phyloP scores from a whole-genome alignment of 805 yeast species.

The Starmera quercuum region DNA sequence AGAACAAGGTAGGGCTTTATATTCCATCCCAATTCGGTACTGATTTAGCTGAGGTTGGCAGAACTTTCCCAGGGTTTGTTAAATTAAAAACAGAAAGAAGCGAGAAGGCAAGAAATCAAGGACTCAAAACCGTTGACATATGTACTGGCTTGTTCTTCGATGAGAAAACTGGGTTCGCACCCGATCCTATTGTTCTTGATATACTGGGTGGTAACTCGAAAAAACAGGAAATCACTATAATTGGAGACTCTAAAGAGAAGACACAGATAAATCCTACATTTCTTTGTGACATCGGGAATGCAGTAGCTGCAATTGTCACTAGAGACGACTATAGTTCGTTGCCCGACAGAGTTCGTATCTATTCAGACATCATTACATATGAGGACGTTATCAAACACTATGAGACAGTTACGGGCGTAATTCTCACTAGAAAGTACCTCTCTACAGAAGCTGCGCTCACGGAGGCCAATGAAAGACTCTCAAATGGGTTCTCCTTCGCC shows the following conservation, averaged over 20 bases:
- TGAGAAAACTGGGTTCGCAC: conserved; percentile 15
- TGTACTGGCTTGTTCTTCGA: conserved; percentile 33
- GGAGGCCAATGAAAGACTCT: no score
- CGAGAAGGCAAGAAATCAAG: conserved; percentile 30
- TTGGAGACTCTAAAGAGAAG: conserved; percentile 28
- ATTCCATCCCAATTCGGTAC: conserved; percentile 58
- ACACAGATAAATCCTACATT: conserved; percentile 23
- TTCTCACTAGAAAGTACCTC: conserved; percentile 21
- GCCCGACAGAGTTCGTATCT: conserved; percentile 33
- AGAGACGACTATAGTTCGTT: conserved; percentile 9
- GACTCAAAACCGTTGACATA: conserved; percentile 42
- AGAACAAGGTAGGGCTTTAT: conserved; percentile 40
- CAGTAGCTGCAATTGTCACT: conserved; percentile 29
- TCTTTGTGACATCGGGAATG: conserved; percentile 31
- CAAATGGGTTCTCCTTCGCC: no score
- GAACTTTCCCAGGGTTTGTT: conserved; percentile 27
- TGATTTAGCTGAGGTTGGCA: conserved; percentile 26
- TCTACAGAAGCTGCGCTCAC: no score
- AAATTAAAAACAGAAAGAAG: conserved; percentile 28
- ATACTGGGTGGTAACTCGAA: no score
- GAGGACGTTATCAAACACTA: conserved; percentile 28
- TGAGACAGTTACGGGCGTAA: conserved; percentile 27
- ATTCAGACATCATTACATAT: conserved; percentile 27
- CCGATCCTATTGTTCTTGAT: no score
- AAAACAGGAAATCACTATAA: conserved; percentile 23